A percentile compares a stretch with the other conserved stretches of the same genome.
Conservation (phyloP, 805 yeast species). For the Wickerhamomyces strasburgensis region DNA sequence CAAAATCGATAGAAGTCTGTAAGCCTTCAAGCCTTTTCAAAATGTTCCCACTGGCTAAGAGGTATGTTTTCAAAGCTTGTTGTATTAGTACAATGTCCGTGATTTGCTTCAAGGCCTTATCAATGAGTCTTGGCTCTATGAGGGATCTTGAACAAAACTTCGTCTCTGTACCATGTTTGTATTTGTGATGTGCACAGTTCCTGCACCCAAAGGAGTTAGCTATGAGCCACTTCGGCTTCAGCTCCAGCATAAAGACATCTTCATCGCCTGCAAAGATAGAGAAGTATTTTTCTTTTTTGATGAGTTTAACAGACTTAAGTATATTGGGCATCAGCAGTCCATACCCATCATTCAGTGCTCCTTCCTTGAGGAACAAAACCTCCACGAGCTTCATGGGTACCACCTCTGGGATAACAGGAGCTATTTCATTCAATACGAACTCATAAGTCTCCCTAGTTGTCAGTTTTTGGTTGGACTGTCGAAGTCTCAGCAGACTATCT, state of each 20-base stretch:
- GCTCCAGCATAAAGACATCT: constrained; percentile 33
- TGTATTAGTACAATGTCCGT: not conserved
- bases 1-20: constrained; percentile 18
- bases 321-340: constrained; percentile 42
- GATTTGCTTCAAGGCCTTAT: constrained; percentile 1
- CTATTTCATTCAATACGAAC: constrained; percentile 7
- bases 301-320: constrained; percentile 28
- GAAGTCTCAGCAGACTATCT: constrained; percentile 29
- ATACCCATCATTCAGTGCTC: constrained; percentile 31
- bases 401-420: constrained; percentile 27
- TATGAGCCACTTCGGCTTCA: constrained; percentile 62
- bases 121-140: not conserved
- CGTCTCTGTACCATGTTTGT: constrained; percentile 29
- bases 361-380: constrained; percentile 9
- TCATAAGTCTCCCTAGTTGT: constrained; percentile 13
- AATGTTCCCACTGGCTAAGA: constrained; percentile 18
- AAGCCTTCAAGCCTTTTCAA: constrained; percentile 17
- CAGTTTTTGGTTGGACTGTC: constrained; percentile 22
- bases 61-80: constrained; percentile 17
- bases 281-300: constrained; percentile 32
- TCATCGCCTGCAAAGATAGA: constrained; percentile 26
- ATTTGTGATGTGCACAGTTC: constrained; percentile 48
- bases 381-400: constrained; percentile 17
- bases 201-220: constrained; percentile 36
- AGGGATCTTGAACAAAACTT: constrained; percentile 45